These are phyloP conservation scores for Deuterostichococcus epilithicus DNA, from an alignment of 139 green algal genomes.

Conservation along the genomic window DNA sequence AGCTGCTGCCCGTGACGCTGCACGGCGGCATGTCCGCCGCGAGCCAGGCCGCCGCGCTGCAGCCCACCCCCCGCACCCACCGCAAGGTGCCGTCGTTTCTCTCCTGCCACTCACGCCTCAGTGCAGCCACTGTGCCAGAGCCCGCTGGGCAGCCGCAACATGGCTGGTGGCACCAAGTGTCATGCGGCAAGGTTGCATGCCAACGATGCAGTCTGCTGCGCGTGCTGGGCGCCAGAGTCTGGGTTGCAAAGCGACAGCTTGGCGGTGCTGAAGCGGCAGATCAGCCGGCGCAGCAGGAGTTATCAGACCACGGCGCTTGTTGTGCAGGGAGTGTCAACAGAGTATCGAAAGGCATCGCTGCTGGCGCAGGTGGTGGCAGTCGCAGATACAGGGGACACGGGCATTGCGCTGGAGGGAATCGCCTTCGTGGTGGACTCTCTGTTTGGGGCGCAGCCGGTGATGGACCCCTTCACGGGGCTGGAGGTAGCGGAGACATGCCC, in stretches of 20 bases:
- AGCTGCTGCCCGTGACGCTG: slow-evolving; percentile 58
- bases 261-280: too few species aligned
- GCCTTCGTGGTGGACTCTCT: slow-evolving; percentile 86
- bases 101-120: too few species aligned
- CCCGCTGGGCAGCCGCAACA: too few species aligned
- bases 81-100: slow-evolving; percentile 42
- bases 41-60: slow-evolving; percentile 63
- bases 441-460: slow-evolving; percentile 74
- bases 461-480: background rate
- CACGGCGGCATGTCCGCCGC: slow-evolving; percentile 73
- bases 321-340: background rate
- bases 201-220: too few species aligned
- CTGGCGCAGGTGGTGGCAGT: slow-evolving; percentile 69
- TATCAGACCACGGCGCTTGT: background rate
- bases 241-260: too few species aligned
- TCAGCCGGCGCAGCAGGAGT: too few species aligned
- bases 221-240: too few species aligned
- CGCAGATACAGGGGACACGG: slow-evolving; percentile 91
- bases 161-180: too few species aligned
- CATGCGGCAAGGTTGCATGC: too few species aligned
- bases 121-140: too few species aligned
- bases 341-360: background rate
- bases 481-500: background rate
- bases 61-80: slow-evolving; percentile 52
- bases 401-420: slow-evolving; percentile 78